Base-by-base conservation (phyloP, 495 filamentous ascomycete species). In the Podospora comata region DNA sequence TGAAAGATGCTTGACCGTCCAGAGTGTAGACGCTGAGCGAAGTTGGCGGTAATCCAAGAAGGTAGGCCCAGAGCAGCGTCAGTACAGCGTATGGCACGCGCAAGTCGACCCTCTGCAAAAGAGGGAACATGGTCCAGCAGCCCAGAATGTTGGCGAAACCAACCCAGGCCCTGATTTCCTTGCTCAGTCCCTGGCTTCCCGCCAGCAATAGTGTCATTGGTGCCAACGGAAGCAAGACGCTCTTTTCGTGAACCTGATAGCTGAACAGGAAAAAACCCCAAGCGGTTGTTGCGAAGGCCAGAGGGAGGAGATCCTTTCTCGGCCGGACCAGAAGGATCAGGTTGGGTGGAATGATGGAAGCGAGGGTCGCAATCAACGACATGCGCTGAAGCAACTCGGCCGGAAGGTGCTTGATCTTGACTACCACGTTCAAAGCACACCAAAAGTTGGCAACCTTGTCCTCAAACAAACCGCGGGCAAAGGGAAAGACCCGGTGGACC, bases 401-500 rank as follows among this genome's bases (percentile, higher is more conserved):
- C 7, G 89, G 87, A 60, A 90, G 92, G 56, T 87, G 80, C 67
- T 89, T 85, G 54, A 97, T 85, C 79, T 98, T 99, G 80, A 96
- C 83, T 60, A 94, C 82, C 0, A 94, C 88, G 77, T 98, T 94
- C 62, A 93, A 81, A 16, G 92, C 89, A 76, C 95, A 99, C 95
- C 95, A 99, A 73, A 97, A 87, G 72, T 99, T 99, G 69, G 95
- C 95, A 39, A 99, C 95, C 77, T 99, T 99, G 81, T 98, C 95
- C 81, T 99, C 95, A 74, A 97, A 99, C 30, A 98, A 83, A 20
- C 95, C 95, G 30, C 95, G 88, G 15, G 93, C 87, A 72, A 99
- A 98, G 6, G 95, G 95, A 73, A 99, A 97, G 53, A 97, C 84
- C n/a, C 95, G 89, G 73, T 95, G 89, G 34, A 97, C 78, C 67